Evolutionary conservation across 371 early-diverging fungal species (phyloP).

Genomic region (Sporodiniella umbellata): DNA sequence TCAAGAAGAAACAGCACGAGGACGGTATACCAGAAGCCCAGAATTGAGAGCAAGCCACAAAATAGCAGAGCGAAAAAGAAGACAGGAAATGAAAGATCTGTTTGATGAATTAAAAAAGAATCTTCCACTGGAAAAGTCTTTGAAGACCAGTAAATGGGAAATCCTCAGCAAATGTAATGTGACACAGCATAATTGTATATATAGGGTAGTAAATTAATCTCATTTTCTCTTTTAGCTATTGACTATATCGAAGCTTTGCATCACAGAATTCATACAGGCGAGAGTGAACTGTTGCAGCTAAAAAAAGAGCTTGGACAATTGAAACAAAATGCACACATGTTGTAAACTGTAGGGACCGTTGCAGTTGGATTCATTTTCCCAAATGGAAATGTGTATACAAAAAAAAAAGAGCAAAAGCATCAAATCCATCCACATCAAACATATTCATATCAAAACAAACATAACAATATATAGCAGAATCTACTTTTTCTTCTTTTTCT

Average conservation of each 20-base stretch:
- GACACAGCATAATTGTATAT: constrained; percentile 1
- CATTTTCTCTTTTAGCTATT: not conserved
- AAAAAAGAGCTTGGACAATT: not conserved
- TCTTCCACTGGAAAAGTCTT: constrained; percentile 62
- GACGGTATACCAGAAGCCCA: constrained; percentile 57
- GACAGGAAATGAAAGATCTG: constrained; percentile 77
- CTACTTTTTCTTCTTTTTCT: not conserved
- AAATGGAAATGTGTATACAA: too few species aligned
- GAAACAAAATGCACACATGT: not conserved
- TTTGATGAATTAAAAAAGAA: constrained; percentile 72
- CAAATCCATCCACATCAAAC: too few species aligned
- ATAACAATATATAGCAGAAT: not conserved
- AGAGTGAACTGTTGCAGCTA: not conserved
- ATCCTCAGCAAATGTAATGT: constrained; percentile 64
- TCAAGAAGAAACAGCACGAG: not conserved
- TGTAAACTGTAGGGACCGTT: too few species aligned
- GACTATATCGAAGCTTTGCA: not conserved
- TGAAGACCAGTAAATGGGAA: constrained; percentile 80
- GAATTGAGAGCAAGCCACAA: constrained; percentile 67
- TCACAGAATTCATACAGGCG: not conserved
- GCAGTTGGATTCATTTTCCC: too few species aligned
- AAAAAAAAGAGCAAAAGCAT: too few species aligned
- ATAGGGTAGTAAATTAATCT: not conserved
- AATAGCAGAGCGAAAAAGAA: constrained; percentile 72
- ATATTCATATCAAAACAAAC: too few species aligned